Conservation (phyloP, 805 yeast genomes). For the Deakozyma indianensis region DNA sequence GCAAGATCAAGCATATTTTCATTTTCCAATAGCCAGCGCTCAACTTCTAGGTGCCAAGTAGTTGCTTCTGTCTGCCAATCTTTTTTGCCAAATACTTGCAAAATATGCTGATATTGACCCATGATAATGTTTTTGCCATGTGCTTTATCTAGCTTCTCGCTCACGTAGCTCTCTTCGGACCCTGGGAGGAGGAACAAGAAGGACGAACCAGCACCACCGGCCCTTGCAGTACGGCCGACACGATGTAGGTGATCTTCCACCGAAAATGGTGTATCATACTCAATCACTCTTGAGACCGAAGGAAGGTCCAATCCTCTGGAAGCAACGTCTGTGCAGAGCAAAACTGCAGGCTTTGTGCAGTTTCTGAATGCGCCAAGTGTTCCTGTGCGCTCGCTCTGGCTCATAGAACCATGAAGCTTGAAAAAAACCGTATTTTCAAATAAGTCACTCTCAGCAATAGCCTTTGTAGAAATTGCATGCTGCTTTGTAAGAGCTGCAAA, state of each 20-base stretch:
- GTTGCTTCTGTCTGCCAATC: slow-evolving; percentile 91
- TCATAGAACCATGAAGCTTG: slow-evolving; percentile 81
- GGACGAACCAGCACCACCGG: slow-evolving; percentile 77
- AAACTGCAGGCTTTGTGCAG: slow-evolving; percentile 36
- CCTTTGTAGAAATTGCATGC: background rate
- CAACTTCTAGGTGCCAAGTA: slow-evolving; percentile 85
- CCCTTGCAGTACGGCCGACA: slow-evolving; percentile 96
- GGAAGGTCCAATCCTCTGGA: slow-evolving; percentile 94
- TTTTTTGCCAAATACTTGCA: slow-evolving; percentile 26
- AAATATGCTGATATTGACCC: slow-evolving; percentile 27
- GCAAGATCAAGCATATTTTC: slow-evolving; percentile 47
- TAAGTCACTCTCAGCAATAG: background rate
- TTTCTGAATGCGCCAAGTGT: slow-evolving; percentile 48
- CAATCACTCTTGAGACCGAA: slow-evolving; percentile 69
- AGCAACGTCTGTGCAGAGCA: slow-evolving; percentile 95
- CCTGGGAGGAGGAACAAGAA: slow-evolving; percentile 76
- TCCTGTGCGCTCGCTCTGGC: slow-evolving; percentile 69
- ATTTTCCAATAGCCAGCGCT: slow-evolving; percentile 74
- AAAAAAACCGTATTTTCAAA: slow-evolving; percentile 32
- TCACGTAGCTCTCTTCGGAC: slow-evolving; percentile 66
- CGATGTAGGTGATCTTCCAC: slow-evolving; percentile 92
- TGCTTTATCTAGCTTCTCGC: slow-evolving; percentile 37
- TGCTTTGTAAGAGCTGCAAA: slow-evolving; percentile 46
- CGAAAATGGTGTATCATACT: slow-evolving; percentile 89
- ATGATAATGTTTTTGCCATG: slow-evolving; percentile 44